Evolutionary conservation across 345 rosid genomes (phyloP), one percentile per base, ranked within the genome.

Genomic region (Salix brachista): DNA sequence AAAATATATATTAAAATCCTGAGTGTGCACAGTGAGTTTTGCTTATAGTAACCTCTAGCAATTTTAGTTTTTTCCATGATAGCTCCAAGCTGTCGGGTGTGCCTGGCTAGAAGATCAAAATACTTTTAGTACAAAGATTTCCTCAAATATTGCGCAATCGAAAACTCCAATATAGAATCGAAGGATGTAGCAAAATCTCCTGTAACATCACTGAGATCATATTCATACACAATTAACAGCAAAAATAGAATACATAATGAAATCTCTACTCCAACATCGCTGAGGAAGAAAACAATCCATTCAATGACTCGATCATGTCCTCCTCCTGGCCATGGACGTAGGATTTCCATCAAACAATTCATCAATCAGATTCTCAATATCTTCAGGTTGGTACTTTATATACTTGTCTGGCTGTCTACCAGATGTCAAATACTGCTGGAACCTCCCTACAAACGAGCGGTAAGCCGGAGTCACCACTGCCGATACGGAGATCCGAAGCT

Each of bases 401-500:
- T 95, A 95, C 92, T 95, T 95, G 86, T 91, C 97, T 3, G 90
- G 76, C 75, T 93, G 99, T 80, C 97, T 90, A 69, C 97, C 99
- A 0, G 94, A 90, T 69, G 87, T 89, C 67, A 95, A 85, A 64
- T 83, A 80, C 87, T 91, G 96, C 0, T 89, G 77, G 67, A 91
- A 91, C 83, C 97, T 86, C 8, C 91, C 98, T 76, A 91, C 52
- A 72, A 93, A 93, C 5, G 96, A 88, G 67, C 99, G 75, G 76
- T 95, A 95, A 0, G 99, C 99, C 6, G 97, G 97, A 60, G 85
- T 90, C 58, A 90, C 84, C 50, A 95, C 88, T 0, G 95, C 91
- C 1, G 93, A 80, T 80, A 95, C 88, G 0, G 97, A 92, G 21
- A 93, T 91, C 85, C 99, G 82, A 12, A 95, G 92, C 88, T 95